These are phyloP conservation scores for Taiwanofungus camphoratus DNA, from an alignment of 1,284 basidiomycete genomes.

Conservation along the genomic window DNA sequence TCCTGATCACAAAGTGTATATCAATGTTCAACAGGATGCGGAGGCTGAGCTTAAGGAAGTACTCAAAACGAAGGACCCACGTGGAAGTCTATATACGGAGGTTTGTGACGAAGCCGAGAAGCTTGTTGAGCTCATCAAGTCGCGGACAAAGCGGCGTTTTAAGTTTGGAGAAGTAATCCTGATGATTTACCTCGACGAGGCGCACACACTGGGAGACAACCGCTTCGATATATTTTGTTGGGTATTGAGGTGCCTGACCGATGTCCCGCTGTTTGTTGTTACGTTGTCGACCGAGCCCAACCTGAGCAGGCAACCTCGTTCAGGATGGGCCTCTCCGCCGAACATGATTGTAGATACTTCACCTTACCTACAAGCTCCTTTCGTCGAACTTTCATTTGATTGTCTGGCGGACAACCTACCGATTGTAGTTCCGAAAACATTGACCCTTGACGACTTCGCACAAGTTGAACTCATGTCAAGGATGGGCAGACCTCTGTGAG, in stretches of 20 bases:
- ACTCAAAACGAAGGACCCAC: too few species aligned
- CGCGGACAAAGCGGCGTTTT: too few species aligned
- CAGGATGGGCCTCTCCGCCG: not conserved
- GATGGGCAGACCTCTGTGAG: conserved; percentile 7
- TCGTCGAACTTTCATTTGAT: conserved; percentile 2
- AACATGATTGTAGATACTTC: too few species aligned
- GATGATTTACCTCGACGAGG: conserved; percentile 7
- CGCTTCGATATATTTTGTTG: not conserved
- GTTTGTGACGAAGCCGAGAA: too few species aligned
- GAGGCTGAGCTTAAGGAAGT: too few species aligned
- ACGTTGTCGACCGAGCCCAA: conserved; percentile 2
- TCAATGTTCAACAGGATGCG: too few species aligned
- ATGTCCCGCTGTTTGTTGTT: not conserved
- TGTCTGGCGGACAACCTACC: not conserved
- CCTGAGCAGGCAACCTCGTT: not conserved
- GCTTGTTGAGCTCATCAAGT: too few species aligned
- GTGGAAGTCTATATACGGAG: too few species aligned
- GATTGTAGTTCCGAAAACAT: not conserved
- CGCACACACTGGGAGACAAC: conserved; percentile 1
- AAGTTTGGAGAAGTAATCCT: too few species aligned
- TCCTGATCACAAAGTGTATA: too few species aligned
- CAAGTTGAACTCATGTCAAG: not conserved
- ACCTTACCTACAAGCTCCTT: not conserved
- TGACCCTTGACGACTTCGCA: not conserved
- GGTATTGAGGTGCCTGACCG: not conserved